Evolutionary conservation across 176 grass and related monocot species (phyloP), one percentile per base, ranked within the genome.

Genomic region (Aegilops tauschii): DNA sequence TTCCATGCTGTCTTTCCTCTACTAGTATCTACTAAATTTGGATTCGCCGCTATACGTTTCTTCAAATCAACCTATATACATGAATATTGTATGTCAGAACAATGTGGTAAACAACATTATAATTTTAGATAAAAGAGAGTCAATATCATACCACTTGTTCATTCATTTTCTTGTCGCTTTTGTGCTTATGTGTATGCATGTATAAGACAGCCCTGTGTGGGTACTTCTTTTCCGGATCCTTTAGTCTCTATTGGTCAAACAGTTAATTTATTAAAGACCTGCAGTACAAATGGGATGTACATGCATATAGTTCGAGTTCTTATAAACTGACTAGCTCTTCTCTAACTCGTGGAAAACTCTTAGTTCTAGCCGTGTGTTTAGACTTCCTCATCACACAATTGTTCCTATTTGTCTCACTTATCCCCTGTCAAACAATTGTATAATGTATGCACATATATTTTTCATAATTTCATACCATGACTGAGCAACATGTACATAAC

Each of bases 141-240:
- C 18, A 32, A 61, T 5, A 61, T 23, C 14, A 78, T 61, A 78
- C 76, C 76, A 61, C 31, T 2, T 78, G 52, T 36, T 23, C 52
- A 78, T 78, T 78, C 4, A 78, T 36, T 4, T 77, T 77, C 27
- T 77, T 77, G 9, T 77, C 75, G 0, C 17, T 77, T 77, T 77
- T 77, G 17, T 20, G 17, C 29, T 52, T 4, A 1, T 77, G 49
- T 31, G 73, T 76, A 30, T 52, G 27, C 16, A 76, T 31, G 27
- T 76, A 52, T 14, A 76, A 8, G 27, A 52, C 12, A 76, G 4
- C 44, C 9, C 45, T 47, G 2, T 45, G 40, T 30, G 42, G 73
- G 7, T 50, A 30, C 73, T 76, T 76, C 25, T 30, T 50, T 76
- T 76, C 3, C 2, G 4, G 28, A 56, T 77, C 16, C 29, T 56